A percentile compares a stretch with the other conserved stretches of the same genome.
Conservation (phyloP, 352 stramenopile genomes). For the Phytopythium ostracodes region DNA sequence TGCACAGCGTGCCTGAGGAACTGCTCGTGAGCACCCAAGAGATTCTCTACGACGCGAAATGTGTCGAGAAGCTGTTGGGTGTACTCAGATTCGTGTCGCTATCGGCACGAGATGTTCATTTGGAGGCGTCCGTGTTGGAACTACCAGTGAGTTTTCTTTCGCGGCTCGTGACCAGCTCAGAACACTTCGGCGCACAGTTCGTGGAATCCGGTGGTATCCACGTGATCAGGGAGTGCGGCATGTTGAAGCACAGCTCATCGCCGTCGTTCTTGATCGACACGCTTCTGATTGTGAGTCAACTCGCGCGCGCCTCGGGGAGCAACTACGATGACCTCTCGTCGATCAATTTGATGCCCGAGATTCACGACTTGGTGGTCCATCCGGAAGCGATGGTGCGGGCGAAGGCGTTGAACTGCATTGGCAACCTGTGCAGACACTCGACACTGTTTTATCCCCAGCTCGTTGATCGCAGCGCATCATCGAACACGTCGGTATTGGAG, state of each 20-base stretch:
- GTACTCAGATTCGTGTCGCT: constrained; percentile 61
- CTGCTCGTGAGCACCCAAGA: constrained; percentile 64
- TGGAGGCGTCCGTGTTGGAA: constrained; percentile 58
- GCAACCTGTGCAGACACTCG: constrained; percentile 91
- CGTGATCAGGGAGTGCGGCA: constrained; percentile 67
- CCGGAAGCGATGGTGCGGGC: constrained; percentile 73
- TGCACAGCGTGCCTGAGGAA: constrained; percentile 60
- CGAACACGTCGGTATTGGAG: constrained; percentile 40
- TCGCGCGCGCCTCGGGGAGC: constrained; percentile 67
- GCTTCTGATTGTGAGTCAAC: constrained; percentile 84
- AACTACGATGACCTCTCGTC: constrained; percentile 72
- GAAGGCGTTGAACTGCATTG: constrained; percentile 90
- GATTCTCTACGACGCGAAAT: constrained; percentile 64
- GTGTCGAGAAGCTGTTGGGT: constrained; percentile 56
- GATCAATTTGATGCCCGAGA: constrained; percentile 44
- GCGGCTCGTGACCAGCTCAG: constrained; percentile 77
- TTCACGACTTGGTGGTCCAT: constrained; percentile 58
- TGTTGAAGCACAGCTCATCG: constrained; percentile 38
- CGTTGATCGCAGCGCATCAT: constrained; percentile 10
- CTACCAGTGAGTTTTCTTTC: constrained; percentile 81
- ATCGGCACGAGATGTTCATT: constrained; percentile 38
- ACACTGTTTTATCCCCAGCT: constrained; percentile 85
- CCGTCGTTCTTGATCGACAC: constrained; percentile 73
- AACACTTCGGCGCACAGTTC: constrained; percentile 80
- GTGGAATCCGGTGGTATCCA: constrained; percentile 59